Conservation (phyloP, 2,329 filamentous ascomycete species). For the Fusarium sp. region DNA sequence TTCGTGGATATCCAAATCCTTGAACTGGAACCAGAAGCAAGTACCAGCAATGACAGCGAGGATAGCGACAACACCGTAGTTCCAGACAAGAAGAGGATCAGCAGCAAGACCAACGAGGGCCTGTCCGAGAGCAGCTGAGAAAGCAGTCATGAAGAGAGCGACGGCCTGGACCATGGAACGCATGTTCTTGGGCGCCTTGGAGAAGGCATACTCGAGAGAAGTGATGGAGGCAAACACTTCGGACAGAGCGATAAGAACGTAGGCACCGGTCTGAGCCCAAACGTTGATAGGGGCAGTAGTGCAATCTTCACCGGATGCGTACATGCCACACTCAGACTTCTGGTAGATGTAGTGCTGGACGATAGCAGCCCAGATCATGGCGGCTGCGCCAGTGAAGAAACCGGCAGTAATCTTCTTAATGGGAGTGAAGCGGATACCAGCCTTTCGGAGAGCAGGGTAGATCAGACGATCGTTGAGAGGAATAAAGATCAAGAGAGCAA, state of each 20-base stretch:
- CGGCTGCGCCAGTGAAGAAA: slow-evolving; percentile 70
- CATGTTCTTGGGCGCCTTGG: slow-evolving; percentile 82
- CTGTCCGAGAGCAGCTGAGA: slow-evolving; percentile 75
- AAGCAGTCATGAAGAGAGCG: slow-evolving; percentile 75
- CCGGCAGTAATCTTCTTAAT: slow-evolving; percentile 79
- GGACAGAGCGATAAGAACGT: slow-evolving; percentile 60
- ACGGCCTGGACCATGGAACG: slow-evolving; percentile 75
- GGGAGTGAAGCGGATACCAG: slow-evolving; percentile 75
- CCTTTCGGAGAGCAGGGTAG: slow-evolving; percentile 73
- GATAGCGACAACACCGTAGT: slow-evolving; percentile 75
- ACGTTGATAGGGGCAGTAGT: slow-evolving; percentile 64
- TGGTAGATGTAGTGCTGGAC: slow-evolving; percentile 72
- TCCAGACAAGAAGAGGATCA: slow-evolving; percentile 78
- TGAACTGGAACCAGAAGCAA: slow-evolving; percentile 75
- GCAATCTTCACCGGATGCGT: slow-evolving; percentile 48
- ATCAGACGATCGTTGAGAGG: slow-evolving; percentile 74
- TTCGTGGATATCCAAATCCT: slow-evolving; percentile 70
- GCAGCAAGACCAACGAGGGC: slow-evolving; percentile 56
- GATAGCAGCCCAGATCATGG: slow-evolving; percentile 68
- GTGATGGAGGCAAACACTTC: slow-evolving; percentile 64
- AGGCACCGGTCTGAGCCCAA: slow-evolving; percentile 65
- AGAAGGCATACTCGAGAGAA: slow-evolving; percentile 78
- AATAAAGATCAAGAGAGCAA: slow-evolving; percentile 79
- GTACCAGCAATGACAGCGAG: slow-evolving; percentile 70
- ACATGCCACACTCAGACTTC: slow-evolving; percentile 66